Conservation (phyloP, 2,329 filamentous ascomycete genomes). For the Lecanicillium sp. region DNA sequence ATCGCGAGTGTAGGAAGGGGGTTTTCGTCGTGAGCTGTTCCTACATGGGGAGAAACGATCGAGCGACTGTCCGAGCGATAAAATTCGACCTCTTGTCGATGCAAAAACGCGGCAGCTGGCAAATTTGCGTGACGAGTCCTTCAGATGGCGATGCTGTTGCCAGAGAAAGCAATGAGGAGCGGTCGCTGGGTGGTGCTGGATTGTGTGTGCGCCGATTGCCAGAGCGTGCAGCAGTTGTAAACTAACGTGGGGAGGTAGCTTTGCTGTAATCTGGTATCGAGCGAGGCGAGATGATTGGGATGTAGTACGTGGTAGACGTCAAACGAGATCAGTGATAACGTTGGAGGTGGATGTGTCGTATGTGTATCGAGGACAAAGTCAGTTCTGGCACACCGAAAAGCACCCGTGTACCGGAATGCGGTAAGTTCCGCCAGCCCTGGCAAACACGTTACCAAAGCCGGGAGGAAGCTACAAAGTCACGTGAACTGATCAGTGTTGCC, state of each 20-base stretch:
- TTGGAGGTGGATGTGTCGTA: conserved; percentile 6
- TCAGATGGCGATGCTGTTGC: neutral
- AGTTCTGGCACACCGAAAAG: conserved; percentile 7
- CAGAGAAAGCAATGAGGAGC: neutral
- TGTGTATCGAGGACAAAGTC: conserved; percentile 8
- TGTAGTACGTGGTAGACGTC: neutral
- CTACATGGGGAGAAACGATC: conserved; percentile 25
- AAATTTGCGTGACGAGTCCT: no score
- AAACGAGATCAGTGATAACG: conserved; percentile 2
- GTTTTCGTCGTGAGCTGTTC: conserved; percentile 15
- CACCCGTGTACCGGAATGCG: conserved; percentile 2
- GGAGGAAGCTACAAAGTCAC: conserved; percentile 7
- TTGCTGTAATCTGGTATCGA: conserved; percentile 1
- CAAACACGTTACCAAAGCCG: conserved; percentile 9
- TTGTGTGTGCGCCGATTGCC: neutral
- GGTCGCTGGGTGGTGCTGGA: neutral
- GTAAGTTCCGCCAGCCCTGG: conserved; percentile 7
- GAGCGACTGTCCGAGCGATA: conserved; percentile 10
- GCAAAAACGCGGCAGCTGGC: no score
- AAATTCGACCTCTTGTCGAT: conserved; percentile 7
- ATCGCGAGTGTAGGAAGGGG: conserved; percentile 18
- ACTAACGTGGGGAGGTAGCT: neutral
- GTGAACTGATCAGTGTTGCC: conserved; percentile 3
- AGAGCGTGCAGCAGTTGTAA: conserved; percentile 1
- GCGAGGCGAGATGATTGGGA: conserved; percentile 1